phyloP scores from a whole-genome alignment of 768 basidiomycete species.

The Suillus weaverae region DNA sequence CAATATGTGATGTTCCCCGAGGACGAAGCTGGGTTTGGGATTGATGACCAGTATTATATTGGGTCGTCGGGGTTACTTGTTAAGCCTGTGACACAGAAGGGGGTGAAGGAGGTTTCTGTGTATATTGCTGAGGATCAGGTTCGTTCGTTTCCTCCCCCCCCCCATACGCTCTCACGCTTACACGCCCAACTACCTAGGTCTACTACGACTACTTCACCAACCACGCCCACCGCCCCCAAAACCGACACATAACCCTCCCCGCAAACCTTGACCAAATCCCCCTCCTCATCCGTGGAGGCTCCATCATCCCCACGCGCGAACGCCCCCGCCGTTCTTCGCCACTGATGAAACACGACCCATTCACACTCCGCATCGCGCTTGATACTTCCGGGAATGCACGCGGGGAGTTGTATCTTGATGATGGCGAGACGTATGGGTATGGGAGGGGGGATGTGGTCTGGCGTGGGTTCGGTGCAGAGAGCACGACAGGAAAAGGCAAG shows the following conservation, averaged over 20 bases:
- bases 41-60: conserved; percentile 95
- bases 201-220: conserved; percentile 65
- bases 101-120: conserved; percentile 63
- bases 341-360: conserved; percentile 89
- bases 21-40: conserved; percentile 77
- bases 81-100: conserved; percentile 84
- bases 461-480: conserved; percentile 71
- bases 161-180: background rate
- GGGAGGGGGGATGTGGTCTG: conserved; percentile 78
- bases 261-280: conserved; percentile 82
- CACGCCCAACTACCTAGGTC: conserved; percentile 44
- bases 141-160: conserved; percentile 10
- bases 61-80: conserved; percentile 86
- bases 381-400: conserved; percentile 55
- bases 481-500: conserved; percentile 10
- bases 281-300: conserved; percentile 85
- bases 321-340: conserved; percentile 83
- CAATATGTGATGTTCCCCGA: conserved; percentile 94
- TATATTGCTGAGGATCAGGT: conserved; percentile 90
- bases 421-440: conserved; percentile 76
- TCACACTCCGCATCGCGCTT: conserved; percentile 88
- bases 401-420: conserved; percentile 94
- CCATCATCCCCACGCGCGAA: conserved; percentile 84
- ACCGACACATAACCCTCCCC: conserved; percentile 69
- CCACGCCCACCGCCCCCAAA: too few species aligned